Evolutionary conservation across 345 rosid species (phyloP).

Genomic region (Linum trigynum): DNA sequence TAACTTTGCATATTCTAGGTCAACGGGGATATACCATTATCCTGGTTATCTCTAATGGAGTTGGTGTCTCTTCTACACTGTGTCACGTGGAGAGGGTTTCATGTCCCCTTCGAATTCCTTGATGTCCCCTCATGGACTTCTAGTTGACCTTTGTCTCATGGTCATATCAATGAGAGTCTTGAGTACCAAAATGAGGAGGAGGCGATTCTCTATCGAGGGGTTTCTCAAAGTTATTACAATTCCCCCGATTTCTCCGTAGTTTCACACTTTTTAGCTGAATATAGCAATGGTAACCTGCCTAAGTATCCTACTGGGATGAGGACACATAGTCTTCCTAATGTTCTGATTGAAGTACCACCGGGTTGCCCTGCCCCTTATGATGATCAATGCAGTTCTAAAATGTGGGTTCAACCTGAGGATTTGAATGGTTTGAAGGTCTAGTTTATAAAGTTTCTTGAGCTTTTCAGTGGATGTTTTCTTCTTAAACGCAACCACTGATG

Average conservation of each 20-base stretch:
- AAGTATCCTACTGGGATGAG: conserved; percentile 29
- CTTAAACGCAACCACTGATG: too few relatives aligned
- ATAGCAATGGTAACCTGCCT: conserved; percentile 29
- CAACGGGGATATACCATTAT: conserved; percentile 83
- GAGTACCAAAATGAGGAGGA: conserved; percentile 64
- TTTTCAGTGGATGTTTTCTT: conserved; percentile 75
- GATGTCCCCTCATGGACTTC: conserved; percentile 33
- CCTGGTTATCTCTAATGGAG: conserved; percentile 81
- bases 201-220: conserved; percentile 56
- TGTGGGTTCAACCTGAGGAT: conserved; percentile 95
- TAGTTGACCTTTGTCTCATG: conserved; percentile 33
- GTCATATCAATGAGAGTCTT: conserved; percentile 34
- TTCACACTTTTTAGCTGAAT: conserved; percentile 49
- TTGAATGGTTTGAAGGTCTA: conserved; percentile 73
- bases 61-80: conserved; percentile 75
- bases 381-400: conserved; percentile 49
- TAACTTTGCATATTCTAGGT: conserved; percentile 89
- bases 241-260: conserved; percentile 44
- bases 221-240: conserved; percentile 47
- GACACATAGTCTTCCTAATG: conserved; percentile 52
- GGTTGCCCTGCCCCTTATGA: conserved; percentile 24
- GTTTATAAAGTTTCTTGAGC: conserved; percentile 70
- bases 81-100: conserved; percentile 94
- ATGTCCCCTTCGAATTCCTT: conserved; percentile 38
- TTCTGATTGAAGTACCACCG: conserved; percentile 33